Evolutionary conservation across 106 monocot species (phyloP).

Genomic region (Gastrodia elata): DNA sequence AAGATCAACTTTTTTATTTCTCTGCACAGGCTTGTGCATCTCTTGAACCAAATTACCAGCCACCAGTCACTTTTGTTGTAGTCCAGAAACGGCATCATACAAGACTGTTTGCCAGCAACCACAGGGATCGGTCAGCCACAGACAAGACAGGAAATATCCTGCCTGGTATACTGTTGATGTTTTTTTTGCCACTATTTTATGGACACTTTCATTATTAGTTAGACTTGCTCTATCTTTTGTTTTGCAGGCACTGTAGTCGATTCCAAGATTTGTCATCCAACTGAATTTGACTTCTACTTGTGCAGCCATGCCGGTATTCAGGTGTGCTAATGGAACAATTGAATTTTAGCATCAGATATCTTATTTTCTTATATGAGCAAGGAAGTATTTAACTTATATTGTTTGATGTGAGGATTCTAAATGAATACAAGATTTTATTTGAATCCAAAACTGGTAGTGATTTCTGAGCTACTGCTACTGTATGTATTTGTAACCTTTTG

Average conservation of each 20-base stretch:
- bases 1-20: background rate
- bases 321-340: slow-evolving; percentile 14
- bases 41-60: slow-evolving; percentile 83
- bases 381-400: background rate
- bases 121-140: slow-evolving; percentile 39
- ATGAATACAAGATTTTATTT: too few relatives aligned
- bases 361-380: background rate
- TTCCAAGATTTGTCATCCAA: slow-evolving; percentile 88
- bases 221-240: background rate
- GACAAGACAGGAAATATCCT: slow-evolving; percentile 86
- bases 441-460: too few relatives aligned
- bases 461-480: too few relatives aligned
- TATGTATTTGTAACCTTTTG: too few relatives aligned
- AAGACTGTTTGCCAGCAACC: slow-evolving; percentile 83
- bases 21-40: slow-evolving; percentile 69
- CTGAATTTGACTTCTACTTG: slow-evolving; percentile 81
- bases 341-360: background rate
- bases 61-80: slow-evolving; percentile 87
- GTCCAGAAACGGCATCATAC: slow-evolving; percentile 96
- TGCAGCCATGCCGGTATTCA: slow-evolving; percentile 95
- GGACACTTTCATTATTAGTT: background rate
- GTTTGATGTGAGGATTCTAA: background rate
- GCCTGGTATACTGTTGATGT: slow-evolving; percentile 42
- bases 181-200: background rate
- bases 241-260: slow-evolving; percentile 82